phyloP scores from a whole-genome alignment of 2,329 filamentous ascomycete genomes.

The Trichoderma harzianum region DNA sequence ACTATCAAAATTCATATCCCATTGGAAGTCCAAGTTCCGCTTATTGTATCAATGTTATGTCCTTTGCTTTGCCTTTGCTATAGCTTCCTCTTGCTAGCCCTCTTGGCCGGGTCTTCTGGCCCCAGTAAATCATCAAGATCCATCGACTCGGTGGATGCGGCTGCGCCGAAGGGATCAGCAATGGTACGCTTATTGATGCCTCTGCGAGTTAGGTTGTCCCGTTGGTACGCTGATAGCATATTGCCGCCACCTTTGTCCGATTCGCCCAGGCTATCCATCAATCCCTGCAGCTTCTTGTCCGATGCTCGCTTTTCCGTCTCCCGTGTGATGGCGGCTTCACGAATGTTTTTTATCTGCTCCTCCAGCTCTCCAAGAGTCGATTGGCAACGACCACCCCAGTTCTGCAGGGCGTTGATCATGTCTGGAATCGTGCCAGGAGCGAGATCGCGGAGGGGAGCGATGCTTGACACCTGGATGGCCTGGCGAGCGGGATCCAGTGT shows the following conservation, averaged over 20 bases:
- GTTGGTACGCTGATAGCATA: slow-evolving; percentile 18
- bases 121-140: slow-evolving; percentile 54
- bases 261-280: slow-evolving; percentile 47
- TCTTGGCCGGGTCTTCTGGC: slow-evolving; percentile 47
- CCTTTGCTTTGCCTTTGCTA: slow-evolving; percentile 29
- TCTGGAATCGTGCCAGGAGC: slow-evolving; percentile 66
- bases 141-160: slow-evolving; percentile 47
- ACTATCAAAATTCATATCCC: slow-evolving; percentile 19
- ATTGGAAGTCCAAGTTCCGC: slow-evolving; percentile 1
- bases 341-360: slow-evolving; percentile 66
- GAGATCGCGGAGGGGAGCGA: slow-evolving; percentile 84
- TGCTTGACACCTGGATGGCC: slow-evolving; percentile 71
- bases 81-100: slow-evolving; percentile 53
- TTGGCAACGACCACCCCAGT: slow-evolving; percentile 78
- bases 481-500: slow-evolving; percentile 78
- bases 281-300: slow-evolving; percentile 46
- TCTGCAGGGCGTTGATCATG: slow-evolving; percentile 65
- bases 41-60: slow-evolving; percentile 12
- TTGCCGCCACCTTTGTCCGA: slow-evolving; percentile 34
- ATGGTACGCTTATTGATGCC: slow-evolving; percentile 35
- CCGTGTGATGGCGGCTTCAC: slow-evolving; percentile 52
- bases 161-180: slow-evolving; percentile 41
- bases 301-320: slow-evolving; percentile 49
- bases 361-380: slow-evolving; percentile 72
- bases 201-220: slow-evolving; percentile 28